These are phyloP conservation scores for Ogataea trehalophila DNA, from an alignment of 805 yeast species.

Conservation along the genomic window DNA sequence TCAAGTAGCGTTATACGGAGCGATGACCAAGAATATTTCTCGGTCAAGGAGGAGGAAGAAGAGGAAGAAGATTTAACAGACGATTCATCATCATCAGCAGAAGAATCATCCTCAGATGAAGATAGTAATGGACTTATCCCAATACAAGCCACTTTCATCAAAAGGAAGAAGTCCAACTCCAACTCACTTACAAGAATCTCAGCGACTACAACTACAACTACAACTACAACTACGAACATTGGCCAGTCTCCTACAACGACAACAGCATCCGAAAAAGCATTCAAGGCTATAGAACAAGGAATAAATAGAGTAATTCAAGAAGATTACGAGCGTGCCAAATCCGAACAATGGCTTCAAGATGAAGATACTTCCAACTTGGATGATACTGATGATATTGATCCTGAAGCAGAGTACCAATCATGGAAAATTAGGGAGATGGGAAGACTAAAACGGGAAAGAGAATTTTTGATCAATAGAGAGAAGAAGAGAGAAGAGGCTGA, in stretches of 20 bases:
- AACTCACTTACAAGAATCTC: neutral
- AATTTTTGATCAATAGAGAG: constrained; percentile 17
- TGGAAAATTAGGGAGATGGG: constrained; percentile 29
- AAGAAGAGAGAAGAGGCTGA: constrained; percentile 22
- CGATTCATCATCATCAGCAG: neutral
- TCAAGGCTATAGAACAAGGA: constrained; percentile 23
- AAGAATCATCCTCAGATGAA: neutral
- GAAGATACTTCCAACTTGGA: constrained; percentile 36
- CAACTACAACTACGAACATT: neutral
- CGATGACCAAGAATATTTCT: neutral
- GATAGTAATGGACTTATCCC: neutral
- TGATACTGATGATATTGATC: constrained; percentile 57
- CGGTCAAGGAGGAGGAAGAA: too few relatives aligned
- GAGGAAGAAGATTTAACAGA: neutral
- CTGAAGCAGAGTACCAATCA: constrained; percentile 35
- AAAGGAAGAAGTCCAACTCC: neutral
- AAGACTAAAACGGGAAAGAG: constrained; percentile 25
- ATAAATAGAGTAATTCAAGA: constrained; percentile 18
- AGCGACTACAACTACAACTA: neutral
- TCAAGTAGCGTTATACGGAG: neutral
- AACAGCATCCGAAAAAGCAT: constrained; percentile 11
- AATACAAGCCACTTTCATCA: neutral
- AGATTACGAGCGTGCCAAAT: constrained; percentile 19
- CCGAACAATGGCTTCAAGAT: constrained; percentile 13
- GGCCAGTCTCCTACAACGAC: neutral